phyloP scores from a whole-genome alignment of 2,329 filamentous ascomycete genomes.

The Fusarium circinatum region DNA sequence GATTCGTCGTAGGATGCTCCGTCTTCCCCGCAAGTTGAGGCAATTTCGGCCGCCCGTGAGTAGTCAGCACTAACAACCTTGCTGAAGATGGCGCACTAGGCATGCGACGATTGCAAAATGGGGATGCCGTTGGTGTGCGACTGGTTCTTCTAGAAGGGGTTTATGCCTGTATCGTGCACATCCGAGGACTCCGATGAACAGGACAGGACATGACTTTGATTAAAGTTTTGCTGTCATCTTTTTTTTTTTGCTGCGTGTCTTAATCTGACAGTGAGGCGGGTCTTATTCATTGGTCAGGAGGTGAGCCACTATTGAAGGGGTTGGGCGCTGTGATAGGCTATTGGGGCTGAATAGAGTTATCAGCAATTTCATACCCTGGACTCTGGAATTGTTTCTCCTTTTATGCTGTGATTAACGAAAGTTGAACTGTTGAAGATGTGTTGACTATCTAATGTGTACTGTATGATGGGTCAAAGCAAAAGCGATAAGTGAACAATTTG shows the following conservation, averaged over 20 bases:
- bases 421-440: rapidly evolving
- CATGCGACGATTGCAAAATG: neutral
- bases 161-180: neutral
- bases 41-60: constrained; percentile 4
- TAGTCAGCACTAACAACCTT: constrained; percentile 6
- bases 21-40: constrained; percentile 19
- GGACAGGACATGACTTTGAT: neutral
- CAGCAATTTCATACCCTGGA: neutral
- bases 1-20: constrained; percentile 12
- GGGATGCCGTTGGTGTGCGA: neutral
- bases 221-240: neutral
- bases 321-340: neutral
- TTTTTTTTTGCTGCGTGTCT: neutral
- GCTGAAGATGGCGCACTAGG: neutral
- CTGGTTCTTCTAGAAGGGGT: neutral
- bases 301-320: neutral
- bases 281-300: neutral
- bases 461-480: rapidly evolving
- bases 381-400: neutral
- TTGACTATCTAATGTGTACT: neutral
- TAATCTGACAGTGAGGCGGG: neutral
- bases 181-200: neutral
- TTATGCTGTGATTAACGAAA: neutral
- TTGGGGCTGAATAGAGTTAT: neutral
- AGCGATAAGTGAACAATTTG: too few species aligned